Percentiles rank a stretch among this genome's conserved stretches.
Conservation (phyloP, 2,329 filamentous ascomycete species). For the Pseudogymnoascus sp. region DNA sequence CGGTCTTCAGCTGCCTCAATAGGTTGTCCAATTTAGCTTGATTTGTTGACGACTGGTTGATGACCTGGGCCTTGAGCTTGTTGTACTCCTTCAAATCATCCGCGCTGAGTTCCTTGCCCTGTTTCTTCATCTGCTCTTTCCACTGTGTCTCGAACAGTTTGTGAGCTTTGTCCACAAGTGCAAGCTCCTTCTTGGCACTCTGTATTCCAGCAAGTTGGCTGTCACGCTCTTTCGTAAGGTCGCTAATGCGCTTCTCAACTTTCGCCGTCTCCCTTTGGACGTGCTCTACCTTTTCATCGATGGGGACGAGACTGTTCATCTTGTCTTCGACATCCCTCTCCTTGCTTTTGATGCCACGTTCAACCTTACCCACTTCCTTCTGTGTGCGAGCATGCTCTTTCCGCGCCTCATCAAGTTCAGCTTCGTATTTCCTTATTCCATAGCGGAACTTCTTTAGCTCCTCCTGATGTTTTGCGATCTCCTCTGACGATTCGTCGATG, state of each 20-base stretch:
- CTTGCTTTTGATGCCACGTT: conserved; percentile 77
- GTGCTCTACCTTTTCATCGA: conserved; percentile 86
- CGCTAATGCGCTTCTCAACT: conserved; percentile 60
- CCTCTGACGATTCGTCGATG: conserved; percentile 83
- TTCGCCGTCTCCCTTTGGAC: conserved; percentile 64
- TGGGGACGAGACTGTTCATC: conserved; percentile 76
- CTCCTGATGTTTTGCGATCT: conserved; percentile 90
- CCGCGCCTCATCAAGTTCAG: conserved; percentile 71
- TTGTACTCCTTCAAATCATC: conserved; percentile 87
- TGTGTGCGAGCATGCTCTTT: conserved; percentile 73
- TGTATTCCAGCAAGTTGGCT: conserved; percentile 61
- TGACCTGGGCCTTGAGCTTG: conserved; percentile 74
- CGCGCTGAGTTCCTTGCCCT: conserved; percentile 79
- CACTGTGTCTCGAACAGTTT: conserved; percentile 83
- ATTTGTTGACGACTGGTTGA: conserved; percentile 72
- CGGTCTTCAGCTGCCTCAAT: conserved; percentile 81
- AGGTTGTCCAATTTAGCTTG: conserved; percentile 80
- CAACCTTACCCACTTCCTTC: conserved; percentile 72
- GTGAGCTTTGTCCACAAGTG: conserved; percentile 81
- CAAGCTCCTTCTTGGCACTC: conserved; percentile 73
- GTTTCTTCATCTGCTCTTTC: conserved; percentile 74
- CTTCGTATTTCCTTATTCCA: conserved; percentile 78
- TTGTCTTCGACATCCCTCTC: conserved; percentile 83
- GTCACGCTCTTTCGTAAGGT: conserved; percentile 70
- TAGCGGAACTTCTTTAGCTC: conserved; percentile 89